Percentiles rank a stretch among this genome's conserved stretches.
Evolutionary conservation across 2,329 filamentous ascomycete species (phyloP).

Genomic region (Lasiodiplodia sp.): DNA sequence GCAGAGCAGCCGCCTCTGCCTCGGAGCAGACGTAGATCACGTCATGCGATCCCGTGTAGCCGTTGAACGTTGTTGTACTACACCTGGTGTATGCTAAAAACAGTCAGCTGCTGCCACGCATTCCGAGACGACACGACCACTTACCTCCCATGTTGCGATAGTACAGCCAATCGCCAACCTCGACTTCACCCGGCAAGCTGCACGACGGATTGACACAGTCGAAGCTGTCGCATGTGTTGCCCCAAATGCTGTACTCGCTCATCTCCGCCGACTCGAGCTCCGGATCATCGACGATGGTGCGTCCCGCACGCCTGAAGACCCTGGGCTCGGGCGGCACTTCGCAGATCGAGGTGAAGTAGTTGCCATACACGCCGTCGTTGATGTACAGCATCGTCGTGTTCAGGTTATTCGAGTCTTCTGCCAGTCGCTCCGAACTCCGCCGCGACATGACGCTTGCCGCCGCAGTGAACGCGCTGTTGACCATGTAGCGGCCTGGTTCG

Average conservation of each 20-base stretch:
- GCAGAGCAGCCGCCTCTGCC: conserved; percentile 75
- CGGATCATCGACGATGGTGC: conserved; percentile 66
- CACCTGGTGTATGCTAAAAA: conserved; percentile 82
- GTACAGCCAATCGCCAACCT: conserved; percentile 93
- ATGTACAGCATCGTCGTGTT: conserved; percentile 90
- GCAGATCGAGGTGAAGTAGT: conserved; percentile 97
- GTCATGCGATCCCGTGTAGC: conserved; percentile 86
- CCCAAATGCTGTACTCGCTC: conserved; percentile 82
- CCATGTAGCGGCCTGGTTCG: conserved; percentile 92
- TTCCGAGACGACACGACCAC: conserved; percentile 2
- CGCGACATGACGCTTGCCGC: conserved; percentile 92
- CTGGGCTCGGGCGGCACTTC: conserved; percentile 86
- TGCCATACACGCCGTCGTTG: conserved; percentile 94
- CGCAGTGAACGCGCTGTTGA: conserved; percentile 84
- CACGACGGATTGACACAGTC: conserved; percentile 85
- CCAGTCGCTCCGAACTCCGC: conserved; percentile 75
- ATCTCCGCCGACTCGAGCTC: conserved; percentile 1
- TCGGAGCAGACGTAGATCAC: conserved; percentile 92
- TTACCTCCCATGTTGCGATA: conserved; percentile 86
- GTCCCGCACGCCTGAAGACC: conserved; percentile 68
- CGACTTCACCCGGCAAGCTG: conserved; percentile 73
- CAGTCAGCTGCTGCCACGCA: conserved; percentile 5
- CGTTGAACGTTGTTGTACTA: conserved; percentile 93
- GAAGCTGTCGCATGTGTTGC: conserved; percentile 92
- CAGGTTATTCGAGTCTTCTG: conserved; percentile 59